Evolutionary conservation across 179 eudicot genomes (phyloP).

Genomic region (Carnegiea gigantea): DNA sequence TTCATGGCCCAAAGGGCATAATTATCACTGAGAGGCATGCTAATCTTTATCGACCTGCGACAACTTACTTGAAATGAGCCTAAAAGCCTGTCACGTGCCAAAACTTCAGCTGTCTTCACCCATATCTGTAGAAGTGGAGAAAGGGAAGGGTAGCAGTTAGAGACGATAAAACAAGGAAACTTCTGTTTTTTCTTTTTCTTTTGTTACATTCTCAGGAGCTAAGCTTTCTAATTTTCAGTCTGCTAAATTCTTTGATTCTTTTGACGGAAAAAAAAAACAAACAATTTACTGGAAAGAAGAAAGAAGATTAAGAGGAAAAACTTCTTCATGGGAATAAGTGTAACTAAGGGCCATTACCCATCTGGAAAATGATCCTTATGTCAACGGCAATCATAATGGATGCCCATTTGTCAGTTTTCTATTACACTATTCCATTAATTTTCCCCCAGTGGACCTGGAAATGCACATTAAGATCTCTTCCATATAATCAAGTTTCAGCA

Average conservation of each 20-base stretch:
- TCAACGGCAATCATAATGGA: background rate
- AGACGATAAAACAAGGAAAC: background rate
- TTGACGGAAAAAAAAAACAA: background rate
- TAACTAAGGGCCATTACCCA: background rate
- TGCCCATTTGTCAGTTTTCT: background rate
- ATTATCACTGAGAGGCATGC: background rate
- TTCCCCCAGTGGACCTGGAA: background rate
- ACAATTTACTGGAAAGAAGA: background rate
- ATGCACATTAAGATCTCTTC: background rate
- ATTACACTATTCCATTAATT: background rate
- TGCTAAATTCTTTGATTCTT: background rate
- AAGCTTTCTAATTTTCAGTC: background rate
- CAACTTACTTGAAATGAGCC: conserved; percentile 66
- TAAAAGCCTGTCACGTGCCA: conserved; percentile 96
- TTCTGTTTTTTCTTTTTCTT: too few relatives aligned
- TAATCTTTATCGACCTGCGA: background rate
- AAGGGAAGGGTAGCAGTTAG: background rate
- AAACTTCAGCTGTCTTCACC: conserved; percentile 95
- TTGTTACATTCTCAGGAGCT: background rate
- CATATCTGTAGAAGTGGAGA: conserved; percentile 56
- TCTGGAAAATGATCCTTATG: background rate
- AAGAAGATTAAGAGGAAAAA: background rate
- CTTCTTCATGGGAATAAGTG: background rate
- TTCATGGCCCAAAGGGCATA: background rate
- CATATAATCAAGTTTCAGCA: background rate